Base-by-base conservation (phyloP, 2,329 filamentous ascomycete species). In the Fusarium anguioides region DNA sequence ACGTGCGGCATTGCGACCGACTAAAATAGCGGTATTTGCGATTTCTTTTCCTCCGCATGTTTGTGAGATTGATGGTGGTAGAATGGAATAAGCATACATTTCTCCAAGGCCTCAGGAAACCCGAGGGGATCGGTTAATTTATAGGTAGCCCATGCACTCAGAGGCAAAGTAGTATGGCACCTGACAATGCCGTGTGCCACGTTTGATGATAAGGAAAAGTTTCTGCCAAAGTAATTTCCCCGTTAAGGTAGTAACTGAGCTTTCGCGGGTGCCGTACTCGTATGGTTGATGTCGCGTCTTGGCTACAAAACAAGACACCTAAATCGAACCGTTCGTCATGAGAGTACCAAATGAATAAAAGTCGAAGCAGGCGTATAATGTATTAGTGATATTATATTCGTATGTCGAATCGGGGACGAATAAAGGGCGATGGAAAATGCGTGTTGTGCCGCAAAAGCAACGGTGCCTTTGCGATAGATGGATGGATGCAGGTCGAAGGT, bases 141-240 rank as follows among this genome's bases (percentile, higher is more conserved):
- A 60, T 46, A n/a, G 26, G 54, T 49, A 60, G 60, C 60, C 68
- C 70, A 72, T 72, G 48, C 55, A 72, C 63, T n/a, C 39, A 59
- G 41, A 42, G 47, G n/a, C 52, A 47, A 45, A 33, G 10, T n/a
- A 33, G 10, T n/a, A 24, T 23, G 31, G 26, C 27, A 47, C 41
- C n/a, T n/a, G 33, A 41, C 26, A 26, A 48, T 60, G 33, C 20
- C 12, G 14, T 18, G 20, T 23, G 39, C n/a, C 23, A 63, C 23
- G 29, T 35, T 23, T 33, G 31, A 33, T 6, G 29, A 27, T 24
- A n/a, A n/a, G 18, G 12, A 31, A n/a, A 24, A 24, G n/a, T 21
- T 42, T n/a, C 21, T 15, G 15, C 14, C 10, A 15, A 26, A 8
- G 5, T 36, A n/a, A 41, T 31, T 33, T 44, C 12, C 29, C 41